Percentiles rank a stretch among this genome's conserved stretches.
Conservation (phyloP, 2,329 filamentous ascomycete genomes). For the Aspergillus jensenii region DNA sequence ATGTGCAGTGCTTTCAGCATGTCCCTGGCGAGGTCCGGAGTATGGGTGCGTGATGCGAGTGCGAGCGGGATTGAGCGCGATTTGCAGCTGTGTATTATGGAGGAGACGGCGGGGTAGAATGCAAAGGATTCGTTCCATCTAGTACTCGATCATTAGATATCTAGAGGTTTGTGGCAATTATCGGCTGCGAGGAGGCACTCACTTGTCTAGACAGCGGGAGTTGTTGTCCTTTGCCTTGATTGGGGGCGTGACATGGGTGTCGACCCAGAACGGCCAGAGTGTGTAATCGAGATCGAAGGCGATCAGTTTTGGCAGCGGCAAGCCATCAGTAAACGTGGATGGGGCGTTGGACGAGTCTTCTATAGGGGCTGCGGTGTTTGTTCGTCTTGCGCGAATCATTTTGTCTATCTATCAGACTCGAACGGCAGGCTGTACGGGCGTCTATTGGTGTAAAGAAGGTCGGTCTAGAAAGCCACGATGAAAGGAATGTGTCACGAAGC, state of each 20-base stretch:
- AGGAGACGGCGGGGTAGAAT: constrained; percentile 70
- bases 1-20: constrained; percentile 74
- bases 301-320: constrained; percentile 76
- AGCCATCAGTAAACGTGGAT: constrained; percentile 61
- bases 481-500: neutral
- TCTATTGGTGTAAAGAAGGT: neutral
- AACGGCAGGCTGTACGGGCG: neutral
- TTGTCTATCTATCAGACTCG: neutral
- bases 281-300: constrained; percentile 98
- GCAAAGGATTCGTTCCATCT: constrained; percentile 64
- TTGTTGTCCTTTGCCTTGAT: constrained; percentile 62
- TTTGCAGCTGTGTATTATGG: constrained; percentile 63
- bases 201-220: constrained; percentile 46
- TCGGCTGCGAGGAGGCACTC: constrained; percentile 5
- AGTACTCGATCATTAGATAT: constrained; percentile 11
- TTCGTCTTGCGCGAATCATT: constrained; percentile 37
- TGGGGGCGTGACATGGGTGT: constrained; percentile 82
- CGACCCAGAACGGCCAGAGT: constrained; percentile 98
- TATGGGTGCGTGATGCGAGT: constrained; percentile 76
- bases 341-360: constrained; percentile 45
- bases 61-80: constrained; percentile 59
- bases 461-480: neutral
- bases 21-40: constrained; percentile 76
- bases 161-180: neutral
- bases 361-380: constrained; percentile 31